These are phyloP conservation scores for Pichia sp. DNA, from an alignment of 1,139 yeast species.

Conservation along the genomic window DNA sequence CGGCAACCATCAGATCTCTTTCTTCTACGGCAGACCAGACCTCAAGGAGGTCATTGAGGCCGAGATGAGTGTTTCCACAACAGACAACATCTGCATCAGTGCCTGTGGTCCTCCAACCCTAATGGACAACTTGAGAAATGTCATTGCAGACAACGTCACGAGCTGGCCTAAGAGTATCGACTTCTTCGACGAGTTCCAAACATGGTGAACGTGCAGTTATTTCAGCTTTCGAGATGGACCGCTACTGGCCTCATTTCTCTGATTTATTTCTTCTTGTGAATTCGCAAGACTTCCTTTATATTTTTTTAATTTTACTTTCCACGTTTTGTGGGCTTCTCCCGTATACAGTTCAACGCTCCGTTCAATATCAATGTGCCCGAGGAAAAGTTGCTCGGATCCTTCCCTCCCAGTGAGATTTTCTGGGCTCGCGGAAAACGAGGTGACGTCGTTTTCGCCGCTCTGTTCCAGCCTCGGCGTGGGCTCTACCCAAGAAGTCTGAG, in stretches of 20 bases:
- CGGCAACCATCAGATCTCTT: neutral
- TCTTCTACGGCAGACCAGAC: constrained; percentile 34
- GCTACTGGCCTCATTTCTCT: neutral
- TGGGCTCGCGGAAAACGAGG: too few relatives aligned
- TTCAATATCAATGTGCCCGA: too few relatives aligned
- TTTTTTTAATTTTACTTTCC: neutral
- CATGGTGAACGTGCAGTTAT: constrained; percentile 19
- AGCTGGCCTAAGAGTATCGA: constrained; percentile 22
- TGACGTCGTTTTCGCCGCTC: too few relatives aligned
- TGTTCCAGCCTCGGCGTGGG: too few relatives aligned
- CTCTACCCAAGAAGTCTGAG: too few relatives aligned
- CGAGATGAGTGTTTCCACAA: constrained; percentile 32
- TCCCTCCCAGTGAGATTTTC: too few relatives aligned
- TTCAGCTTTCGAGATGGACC: neutral
- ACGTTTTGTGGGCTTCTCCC: too few relatives aligned
- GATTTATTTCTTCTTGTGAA: neutral
- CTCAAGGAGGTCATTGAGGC: neutral
- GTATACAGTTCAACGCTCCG: too few relatives aligned
- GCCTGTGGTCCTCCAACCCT: constrained; percentile 46
- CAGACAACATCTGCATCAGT: constrained; percentile 38
- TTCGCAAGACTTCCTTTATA: neutral
- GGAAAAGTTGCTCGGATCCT: too few relatives aligned
- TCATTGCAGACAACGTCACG: constrained; percentile 15
- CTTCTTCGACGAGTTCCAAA: constrained; percentile 27
- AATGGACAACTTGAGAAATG: constrained; percentile 36